These are phyloP conservation scores for Medicago ruthenica DNA, from an alignment of 306 rosid genomes.

Conservation along the genomic window DNA sequence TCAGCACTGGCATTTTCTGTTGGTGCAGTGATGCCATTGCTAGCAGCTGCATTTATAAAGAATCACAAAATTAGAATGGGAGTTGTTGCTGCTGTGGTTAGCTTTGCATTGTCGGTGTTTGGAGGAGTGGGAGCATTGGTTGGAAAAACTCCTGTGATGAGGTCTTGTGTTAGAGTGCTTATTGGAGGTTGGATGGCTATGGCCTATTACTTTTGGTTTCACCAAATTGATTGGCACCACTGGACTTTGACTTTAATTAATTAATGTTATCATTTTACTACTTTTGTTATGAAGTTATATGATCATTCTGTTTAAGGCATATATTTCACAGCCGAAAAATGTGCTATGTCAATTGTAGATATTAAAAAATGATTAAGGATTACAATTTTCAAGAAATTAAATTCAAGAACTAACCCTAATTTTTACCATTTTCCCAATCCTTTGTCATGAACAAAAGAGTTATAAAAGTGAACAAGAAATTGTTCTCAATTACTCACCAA, in stretches of 20 bases:
- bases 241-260: slow-evolving; percentile 20
- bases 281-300: too few species aligned
- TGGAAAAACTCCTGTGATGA: slow-evolving; percentile 54
- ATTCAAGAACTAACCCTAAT: too few species aligned
- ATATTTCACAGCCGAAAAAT: too few species aligned
- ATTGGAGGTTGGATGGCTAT: slow-evolving; percentile 83
- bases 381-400: too few species aligned
- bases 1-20: slow-evolving; percentile 71
- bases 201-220: slow-evolving; percentile 73
- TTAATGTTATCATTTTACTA: not conserved
- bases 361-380: too few species aligned
- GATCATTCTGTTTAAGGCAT: too few species aligned
- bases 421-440: too few species aligned
- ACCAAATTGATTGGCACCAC: slow-evolving; percentile 60
- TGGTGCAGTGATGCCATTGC: slow-evolving; percentile 65
- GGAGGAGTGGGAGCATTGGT: slow-evolving; percentile 64
- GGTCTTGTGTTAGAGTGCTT: slow-evolving; percentile 61
- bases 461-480: too few species aligned
- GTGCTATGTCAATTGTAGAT: too few species aligned
- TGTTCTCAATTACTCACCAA: too few species aligned
- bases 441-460: too few species aligned
- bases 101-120: slow-evolving; percentile 57
- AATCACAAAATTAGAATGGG: slow-evolving; percentile 51
- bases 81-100: slow-evolving; percentile 52
- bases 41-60: slow-evolving; percentile 61